These are phyloP conservation scores for Rhizopus microsporus DNA, from an alignment of 371 early-diverging fungal genomes.

Conservation along the genomic window DNA sequence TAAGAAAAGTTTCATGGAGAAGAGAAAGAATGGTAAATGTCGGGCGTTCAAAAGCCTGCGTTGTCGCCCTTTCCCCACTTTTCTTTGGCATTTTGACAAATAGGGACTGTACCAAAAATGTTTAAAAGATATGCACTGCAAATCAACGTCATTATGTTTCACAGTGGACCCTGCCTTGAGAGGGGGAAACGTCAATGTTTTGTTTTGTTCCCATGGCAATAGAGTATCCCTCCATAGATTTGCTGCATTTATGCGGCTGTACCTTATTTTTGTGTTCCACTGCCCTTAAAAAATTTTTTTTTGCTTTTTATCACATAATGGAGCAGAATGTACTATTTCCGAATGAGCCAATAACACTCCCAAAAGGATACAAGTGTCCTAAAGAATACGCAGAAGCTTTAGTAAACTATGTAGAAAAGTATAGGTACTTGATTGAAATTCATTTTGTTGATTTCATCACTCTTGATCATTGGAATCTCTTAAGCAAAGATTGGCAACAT, in stretches of 20 bases:
- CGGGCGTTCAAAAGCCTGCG: neutral
- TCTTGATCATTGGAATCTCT: conserved; percentile 31
- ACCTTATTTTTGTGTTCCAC: neutral
- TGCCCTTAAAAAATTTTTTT: neutral
- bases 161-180: too few relatives aligned
- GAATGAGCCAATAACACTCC: neutral
- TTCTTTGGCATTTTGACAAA: too few relatives aligned
- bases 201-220: too few relatives aligned
- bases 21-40: neutral
- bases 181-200: too few relatives aligned
- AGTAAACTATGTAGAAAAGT: conserved; percentile 22
- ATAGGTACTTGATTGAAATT: conserved; percentile 32
- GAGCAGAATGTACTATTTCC: neutral
- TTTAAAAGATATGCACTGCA: too few relatives aligned
- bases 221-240: too few relatives aligned
- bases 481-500: conserved; percentile 44
- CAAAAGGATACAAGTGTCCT: neutral
- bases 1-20: neutral
- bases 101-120: too few relatives aligned
- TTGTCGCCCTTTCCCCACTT: too few relatives aligned
- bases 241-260: neutral
- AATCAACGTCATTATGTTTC: too few relatives aligned
- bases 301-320: neutral
- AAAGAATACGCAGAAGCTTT: conserved; percentile 34
- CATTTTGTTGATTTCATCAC: conserved; percentile 56